Percentiles rank a stretch among this genome's conserved stretches.
Conservation (phyloP, 2,329 filamentous ascomycete species). For the Alternaria postmessia region DNA sequence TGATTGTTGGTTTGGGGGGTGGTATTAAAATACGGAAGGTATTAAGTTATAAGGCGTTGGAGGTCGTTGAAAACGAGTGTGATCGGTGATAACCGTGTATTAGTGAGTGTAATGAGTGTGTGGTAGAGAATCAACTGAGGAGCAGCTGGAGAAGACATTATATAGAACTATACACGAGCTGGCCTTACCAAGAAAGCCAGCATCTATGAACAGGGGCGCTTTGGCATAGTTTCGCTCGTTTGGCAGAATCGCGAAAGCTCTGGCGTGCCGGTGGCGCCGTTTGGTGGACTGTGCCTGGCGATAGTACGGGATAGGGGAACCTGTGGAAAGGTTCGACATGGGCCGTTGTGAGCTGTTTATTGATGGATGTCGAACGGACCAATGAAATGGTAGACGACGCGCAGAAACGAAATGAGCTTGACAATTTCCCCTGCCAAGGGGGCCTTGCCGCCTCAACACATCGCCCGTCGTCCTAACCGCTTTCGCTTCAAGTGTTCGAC, state of each 20-base stretch:
- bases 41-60: conserved; percentile 42
- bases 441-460: conserved; percentile 41
- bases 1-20: conserved; percentile 39
- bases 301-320: conserved; percentile 46
- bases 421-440: conserved; percentile 42
- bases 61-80: conserved; percentile 51
- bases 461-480: conserved; percentile 29
- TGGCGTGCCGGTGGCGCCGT: conserved; percentile 39
- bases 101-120: conserved; percentile 48
- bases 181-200: conserved; percentile 35
- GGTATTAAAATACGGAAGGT: conserved; percentile 46
- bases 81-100: conserved; percentile 52
- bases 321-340: conserved; percentile 32
- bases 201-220: conserved; percentile 34
- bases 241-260: conserved; percentile 30
- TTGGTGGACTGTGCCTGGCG: conserved; percentile 30
- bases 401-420: conserved; percentile 45
- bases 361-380: conserved; percentile 34
- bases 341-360: conserved; percentile 41
- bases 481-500: conserved; percentile 26
- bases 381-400: conserved; percentile 31
- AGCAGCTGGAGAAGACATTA: conserved; percentile 41
- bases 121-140: conserved; percentile 40
- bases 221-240: conserved; percentile 37
- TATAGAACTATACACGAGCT: conserved; percentile 40